phyloP scores from a whole-genome alignment of 1,284 basidiomycete species.

The Vanrija pseudolonga region DNA sequence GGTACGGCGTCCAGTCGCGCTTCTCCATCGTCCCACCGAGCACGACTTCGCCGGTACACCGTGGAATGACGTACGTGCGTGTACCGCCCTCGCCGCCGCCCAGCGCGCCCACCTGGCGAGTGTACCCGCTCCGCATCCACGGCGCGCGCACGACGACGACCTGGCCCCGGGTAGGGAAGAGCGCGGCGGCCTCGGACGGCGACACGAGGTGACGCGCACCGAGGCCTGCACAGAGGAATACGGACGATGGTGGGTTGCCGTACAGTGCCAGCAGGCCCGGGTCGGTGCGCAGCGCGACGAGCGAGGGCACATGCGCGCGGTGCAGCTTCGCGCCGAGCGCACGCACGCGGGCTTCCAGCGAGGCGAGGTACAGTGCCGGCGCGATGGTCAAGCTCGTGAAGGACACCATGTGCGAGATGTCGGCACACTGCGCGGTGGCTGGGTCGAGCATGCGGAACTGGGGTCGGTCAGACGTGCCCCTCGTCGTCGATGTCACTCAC shows the following conservation, averaged over 20 bases:
- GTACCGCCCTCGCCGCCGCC: conserved; percentile 43
- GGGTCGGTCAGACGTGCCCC: neutral
- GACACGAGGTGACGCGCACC: conserved; percentile 54
- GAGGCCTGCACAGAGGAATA: conserved; percentile 66
- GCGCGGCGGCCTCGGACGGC: conserved; percentile 51
- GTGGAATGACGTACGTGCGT: conserved; percentile 47
- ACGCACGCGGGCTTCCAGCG: conserved; percentile 19
- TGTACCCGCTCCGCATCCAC: conserved; percentile 41
- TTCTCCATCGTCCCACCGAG: conserved; percentile 46
- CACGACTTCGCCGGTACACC: conserved; percentile 44
- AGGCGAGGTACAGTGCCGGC: conserved; percentile 39
- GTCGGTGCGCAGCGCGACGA: conserved; percentile 16
- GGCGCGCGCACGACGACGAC: conserved; percentile 54
- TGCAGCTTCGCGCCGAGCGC: conserved; percentile 24
- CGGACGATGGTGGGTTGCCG: conserved; percentile 50
- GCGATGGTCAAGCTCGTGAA: conserved; percentile 49
- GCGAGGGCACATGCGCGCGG: conserved; percentile 24
- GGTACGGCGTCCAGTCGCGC: conserved; percentile 40
- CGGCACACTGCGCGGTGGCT: conserved; percentile 4
- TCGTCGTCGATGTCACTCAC: conserved; percentile 19
- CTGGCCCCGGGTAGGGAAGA: conserved; percentile 58
- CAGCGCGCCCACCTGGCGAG: conserved; percentile 40
- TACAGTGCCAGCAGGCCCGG: conserved; percentile 17
- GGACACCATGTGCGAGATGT: conserved; percentile 34
- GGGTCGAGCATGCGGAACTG: conserved; percentile 27